phyloP scores from a whole-genome alignment of 2,329 filamentous ascomycete genomes.

The Fusarium humuli region DNA sequence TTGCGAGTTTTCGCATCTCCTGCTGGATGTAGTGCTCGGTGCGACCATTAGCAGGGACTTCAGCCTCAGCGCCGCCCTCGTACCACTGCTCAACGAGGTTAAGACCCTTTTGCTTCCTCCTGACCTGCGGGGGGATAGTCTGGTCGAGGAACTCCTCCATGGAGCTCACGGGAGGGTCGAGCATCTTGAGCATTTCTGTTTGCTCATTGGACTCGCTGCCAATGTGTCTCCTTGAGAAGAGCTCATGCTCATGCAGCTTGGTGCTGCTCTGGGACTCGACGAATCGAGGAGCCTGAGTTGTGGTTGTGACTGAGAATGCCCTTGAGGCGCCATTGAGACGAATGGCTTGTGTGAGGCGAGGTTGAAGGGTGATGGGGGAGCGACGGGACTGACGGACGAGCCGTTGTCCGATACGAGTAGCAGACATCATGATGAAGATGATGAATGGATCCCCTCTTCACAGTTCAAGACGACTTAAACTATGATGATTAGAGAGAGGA shows the following conservation, averaged over 20 bases:
- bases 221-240: constrained; percentile 85
- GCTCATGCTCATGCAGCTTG: constrained; percentile 43
- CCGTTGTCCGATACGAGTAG: constrained; percentile 46
- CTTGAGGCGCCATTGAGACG: constrained; percentile 26
- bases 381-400: constrained; percentile 43
- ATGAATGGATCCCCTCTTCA: constrained; percentile 8
- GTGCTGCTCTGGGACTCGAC: constrained; percentile 36
- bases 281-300: constrained; percentile 35
- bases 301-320: constrained; percentile 34
- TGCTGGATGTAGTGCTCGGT: constrained; percentile 48
- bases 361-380: constrained; percentile 32
- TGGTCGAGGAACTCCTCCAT: constrained; percentile 87
- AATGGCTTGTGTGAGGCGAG: constrained; percentile 33
- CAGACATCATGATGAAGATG: constrained; percentile 42
- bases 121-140: constrained; percentile 82
- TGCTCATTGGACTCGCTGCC: constrained; percentile 77
- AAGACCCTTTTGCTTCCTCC: constrained; percentile 44
- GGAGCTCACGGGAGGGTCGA: constrained; percentile 78
- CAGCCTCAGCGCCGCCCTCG: constrained; percentile 37
- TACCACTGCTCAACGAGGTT: constrained; percentile 48
- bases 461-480: constrained; percentile 4
- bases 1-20: constrained; percentile 69
- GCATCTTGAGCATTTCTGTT: constrained; percentile 80
- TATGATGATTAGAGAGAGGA: constrained; percentile 2
- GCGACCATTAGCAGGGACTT: constrained; percentile 41